Conservation (phyloP, 2,329 filamentous ascomycete genomes). For the Rutstroemia sydowiana region DNA sequence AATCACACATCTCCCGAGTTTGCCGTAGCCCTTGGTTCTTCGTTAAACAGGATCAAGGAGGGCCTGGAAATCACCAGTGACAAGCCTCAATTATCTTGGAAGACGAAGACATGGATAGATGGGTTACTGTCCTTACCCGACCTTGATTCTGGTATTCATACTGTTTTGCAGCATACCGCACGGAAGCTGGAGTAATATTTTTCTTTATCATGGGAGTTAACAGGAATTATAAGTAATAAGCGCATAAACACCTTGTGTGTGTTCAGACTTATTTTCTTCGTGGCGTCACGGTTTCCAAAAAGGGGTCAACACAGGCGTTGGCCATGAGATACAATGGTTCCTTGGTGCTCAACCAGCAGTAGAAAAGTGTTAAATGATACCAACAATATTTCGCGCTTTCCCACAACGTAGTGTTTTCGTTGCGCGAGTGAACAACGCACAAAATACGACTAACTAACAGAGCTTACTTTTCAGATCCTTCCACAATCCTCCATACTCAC, state of each 20-base stretch:
- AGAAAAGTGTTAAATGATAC: neutral
- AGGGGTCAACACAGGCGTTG: neutral
- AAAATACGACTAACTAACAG: too few relatives aligned
- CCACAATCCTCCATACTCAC: too few relatives aligned
- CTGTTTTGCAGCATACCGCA: constrained; percentile 45
- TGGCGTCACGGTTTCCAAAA: neutral
- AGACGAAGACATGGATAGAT: constrained; percentile 48
- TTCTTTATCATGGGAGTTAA: neutral
- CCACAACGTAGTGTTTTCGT: too few relatives aligned
- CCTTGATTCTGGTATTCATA: constrained; percentile 48
- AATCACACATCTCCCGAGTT: constrained; percentile 60
- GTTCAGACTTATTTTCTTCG: neutral
- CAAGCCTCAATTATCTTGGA: constrained; percentile 39
- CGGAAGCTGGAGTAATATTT: constrained; percentile 21
- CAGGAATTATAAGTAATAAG: neutral
- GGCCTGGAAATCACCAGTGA: constrained; percentile 39
- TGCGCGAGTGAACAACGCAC: too few relatives aligned
- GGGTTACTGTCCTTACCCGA: constrained; percentile 40
- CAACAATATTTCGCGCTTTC: neutral
- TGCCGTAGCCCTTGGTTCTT: constrained; percentile 59
- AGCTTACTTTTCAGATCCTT: too few relatives aligned
- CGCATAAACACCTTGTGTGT: neutral
- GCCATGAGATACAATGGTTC: neutral
- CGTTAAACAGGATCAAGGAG: constrained; percentile 55
- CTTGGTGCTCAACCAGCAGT: neutral